phyloP scores from a whole-genome alignment of 164 flowering plant genomes.

The Piper betle region DNA sequence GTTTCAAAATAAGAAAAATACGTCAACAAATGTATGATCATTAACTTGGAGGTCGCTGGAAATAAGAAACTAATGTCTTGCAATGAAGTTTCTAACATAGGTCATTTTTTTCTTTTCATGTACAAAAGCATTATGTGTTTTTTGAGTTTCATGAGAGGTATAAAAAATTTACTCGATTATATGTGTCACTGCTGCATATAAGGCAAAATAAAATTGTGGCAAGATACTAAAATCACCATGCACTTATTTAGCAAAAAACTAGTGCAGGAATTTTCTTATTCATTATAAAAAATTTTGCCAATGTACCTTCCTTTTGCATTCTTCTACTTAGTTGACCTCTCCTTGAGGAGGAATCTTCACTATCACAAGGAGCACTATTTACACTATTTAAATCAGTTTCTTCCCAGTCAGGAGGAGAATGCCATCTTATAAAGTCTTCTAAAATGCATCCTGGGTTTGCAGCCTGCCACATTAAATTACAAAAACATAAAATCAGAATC shows the following conservation, averaged over 20 bases:
- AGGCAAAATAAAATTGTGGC: too few species aligned
- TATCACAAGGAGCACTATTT: slow-evolving; percentile 20
- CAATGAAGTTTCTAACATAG: too few species aligned
- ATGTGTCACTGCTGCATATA: too few species aligned
- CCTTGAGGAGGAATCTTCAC: slow-evolving; percentile 23
- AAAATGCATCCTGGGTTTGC: slow-evolving; percentile 98
- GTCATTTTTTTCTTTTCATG: too few species aligned
- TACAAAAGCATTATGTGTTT: too few species aligned
- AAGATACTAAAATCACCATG: too few species aligned
- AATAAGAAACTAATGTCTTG: too few species aligned
- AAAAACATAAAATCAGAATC: neutral
- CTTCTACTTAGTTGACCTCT: slow-evolving; percentile 81
- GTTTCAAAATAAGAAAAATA: too few species aligned
- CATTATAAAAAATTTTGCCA: neutral
- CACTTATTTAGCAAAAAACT: neutral
- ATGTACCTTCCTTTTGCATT: slow-evolving; percentile 87
- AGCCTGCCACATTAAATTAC: slow-evolving; percentile 39
- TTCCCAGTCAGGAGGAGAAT: slow-evolving; percentile 97
- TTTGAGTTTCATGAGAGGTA: too few species aligned
- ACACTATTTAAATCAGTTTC: slow-evolving; percentile 35
- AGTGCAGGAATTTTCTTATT: neutral
- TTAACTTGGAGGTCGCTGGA: too few species aligned
- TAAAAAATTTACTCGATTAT: too few species aligned
- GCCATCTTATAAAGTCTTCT: slow-evolving; percentile 99
- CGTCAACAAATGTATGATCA: too few species aligned